A percentile compares a stretch with the other conserved stretches of the same genome.
Conservation (phyloP, 1,139 yeast genomes). For the Nadsonia starkeyi-henricii region DNA sequence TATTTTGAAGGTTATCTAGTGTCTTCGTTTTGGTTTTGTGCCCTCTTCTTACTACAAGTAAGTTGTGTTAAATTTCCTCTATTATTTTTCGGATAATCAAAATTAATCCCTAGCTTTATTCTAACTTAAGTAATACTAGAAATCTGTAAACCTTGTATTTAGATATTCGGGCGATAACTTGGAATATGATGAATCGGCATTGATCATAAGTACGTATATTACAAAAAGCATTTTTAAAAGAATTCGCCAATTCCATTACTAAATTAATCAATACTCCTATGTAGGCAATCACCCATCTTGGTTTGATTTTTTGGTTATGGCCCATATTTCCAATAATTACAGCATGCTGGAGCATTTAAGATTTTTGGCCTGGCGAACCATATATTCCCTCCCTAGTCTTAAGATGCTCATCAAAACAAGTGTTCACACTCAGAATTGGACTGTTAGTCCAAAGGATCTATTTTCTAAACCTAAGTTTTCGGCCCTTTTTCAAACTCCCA, state of each 20-base stretch:
- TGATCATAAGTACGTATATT: slow-evolving; percentile 11
- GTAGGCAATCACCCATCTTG: slow-evolving; percentile 41
- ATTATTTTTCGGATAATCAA: neutral
- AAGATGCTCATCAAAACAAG: slow-evolving; percentile 11
- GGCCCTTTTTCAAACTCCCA: slow-evolving; percentile 5
- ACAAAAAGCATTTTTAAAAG: too few relatives aligned
- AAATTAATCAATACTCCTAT: neutral
- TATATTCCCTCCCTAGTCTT: slow-evolving; percentile 16
- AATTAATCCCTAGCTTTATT: neutral
- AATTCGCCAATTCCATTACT: too few relatives aligned
- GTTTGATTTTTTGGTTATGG: slow-evolving; percentile 39
- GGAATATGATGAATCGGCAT: slow-evolving; percentile 10
- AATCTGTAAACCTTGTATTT: neutral
- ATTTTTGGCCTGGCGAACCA: slow-evolving; percentile 18
- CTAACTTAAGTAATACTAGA: neutral
- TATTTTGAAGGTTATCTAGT: neutral
- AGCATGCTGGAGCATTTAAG: slow-evolving; percentile 14
- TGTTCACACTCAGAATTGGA: slow-evolving; percentile 20
- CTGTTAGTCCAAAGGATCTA: slow-evolving; percentile 13
- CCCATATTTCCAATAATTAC: slow-evolving; percentile 27
- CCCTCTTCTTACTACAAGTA: neutral
- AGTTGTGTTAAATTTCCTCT: neutral
- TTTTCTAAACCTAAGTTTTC: slow-evolving; percentile 9
- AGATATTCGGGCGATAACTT: slow-evolving; percentile 10
- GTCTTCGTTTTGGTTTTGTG: neutral